Evolutionary conservation across 1,139 yeast genomes (phyloP), one percentile per base, ranked within the genome.

Genomic region (Yamadazyma membranifaciens): DNA sequence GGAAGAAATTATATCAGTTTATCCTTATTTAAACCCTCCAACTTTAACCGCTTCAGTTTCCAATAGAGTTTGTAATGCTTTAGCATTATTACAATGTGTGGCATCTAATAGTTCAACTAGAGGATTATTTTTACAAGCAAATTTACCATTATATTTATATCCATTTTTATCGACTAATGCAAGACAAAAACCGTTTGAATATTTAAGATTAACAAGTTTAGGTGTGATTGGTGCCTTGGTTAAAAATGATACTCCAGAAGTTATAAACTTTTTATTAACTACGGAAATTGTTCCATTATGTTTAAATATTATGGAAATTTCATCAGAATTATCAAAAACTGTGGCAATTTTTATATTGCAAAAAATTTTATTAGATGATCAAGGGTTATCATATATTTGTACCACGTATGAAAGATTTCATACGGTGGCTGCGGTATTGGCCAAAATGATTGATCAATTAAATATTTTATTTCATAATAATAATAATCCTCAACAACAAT

Each of bases 181-280:
- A 32, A 84, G 92, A 57, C 91, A 89, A 51, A 75, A 96, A 51
- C 87, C 96, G 10, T 92, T 91, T 67, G 98, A 92, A 63, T 92
- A 92, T 60, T 73, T 92, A 53, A 75, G 98, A 49, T 73, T 92
- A 47, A 92, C 98, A 1, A 86, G 96, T 43, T 76, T 92, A 45
- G 98, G 98, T 29, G 98, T 92, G 4, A 87, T 92, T 60, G 98
- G 98, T 13, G 98, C 98, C 0, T 69, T 92, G 45, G 98, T 92
- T 24, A 92, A 92, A 56, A 91, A 91, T 60, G 98, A 92, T 58
- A 87, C 96, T 2, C 89, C 96, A 10, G 97, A 92, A 54, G 98
- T 92, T 38, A 91, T 92, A 47, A 85, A 86, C 47, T 92, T 92
- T 57, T 68, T 92, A 54, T 72, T 92, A 36, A 83, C 96, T 10